Percentiles rank a stretch among this genome's conserved stretches.
Conservation (phyloP, 2,329 filamentous ascomycete genomes). For the Cladophialophora bantiana region DNA sequence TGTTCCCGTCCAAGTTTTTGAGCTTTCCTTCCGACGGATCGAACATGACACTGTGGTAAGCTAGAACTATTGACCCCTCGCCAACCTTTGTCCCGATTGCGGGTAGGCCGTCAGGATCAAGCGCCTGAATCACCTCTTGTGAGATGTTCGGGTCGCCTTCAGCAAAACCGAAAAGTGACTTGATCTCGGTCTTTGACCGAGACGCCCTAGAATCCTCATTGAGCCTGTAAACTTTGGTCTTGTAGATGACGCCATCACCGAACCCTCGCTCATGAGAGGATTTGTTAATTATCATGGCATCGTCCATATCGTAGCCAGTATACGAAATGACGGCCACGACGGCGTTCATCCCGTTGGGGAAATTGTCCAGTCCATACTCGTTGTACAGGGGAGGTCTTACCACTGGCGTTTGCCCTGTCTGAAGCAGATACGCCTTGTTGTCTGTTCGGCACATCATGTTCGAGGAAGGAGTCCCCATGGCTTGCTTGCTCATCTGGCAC, state of each 20-base stretch:
- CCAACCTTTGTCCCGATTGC: conserved; percentile 77
- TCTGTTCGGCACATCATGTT: conserved; percentile 87
- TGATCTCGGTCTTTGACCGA: conserved; percentile 71
- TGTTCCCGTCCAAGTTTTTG: conserved; percentile 83
- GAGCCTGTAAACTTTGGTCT: conserved; percentile 89
- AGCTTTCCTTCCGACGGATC: conserved; percentile 75
- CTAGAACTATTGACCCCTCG: conserved; percentile 84
- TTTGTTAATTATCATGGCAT: conserved; percentile 99
- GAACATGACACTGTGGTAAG: conserved; percentile 85
- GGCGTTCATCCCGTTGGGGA: conserved; percentile 94
- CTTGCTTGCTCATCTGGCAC: conserved; percentile 99
- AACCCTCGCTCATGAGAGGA: conserved; percentile 95
- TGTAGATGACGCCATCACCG: conserved; percentile 95
- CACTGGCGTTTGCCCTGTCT: conserved; percentile 94
- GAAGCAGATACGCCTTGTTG: conserved; percentile 94
- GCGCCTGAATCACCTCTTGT: conserved; percentile 70
- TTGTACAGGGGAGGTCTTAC: conserved; percentile 93
- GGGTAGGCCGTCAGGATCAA: conserved; percentile 89
- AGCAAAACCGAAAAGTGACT: conserved; percentile 89
- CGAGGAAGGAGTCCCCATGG: conserved; percentile 94
- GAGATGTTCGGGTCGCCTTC: conserved; percentile 61
- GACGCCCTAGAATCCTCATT: conserved; percentile 74
- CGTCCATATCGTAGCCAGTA: conserved; percentile 99
- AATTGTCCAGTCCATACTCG: conserved; percentile 95
- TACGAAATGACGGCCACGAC: conserved; percentile 98